A percentile compares a stretch with the other conserved stretches of the same genome.
These are phyloP conservation scores for Camelina hispida DNA, from an alignment of 345 rosid species.

Conservation along the genomic window DNA sequence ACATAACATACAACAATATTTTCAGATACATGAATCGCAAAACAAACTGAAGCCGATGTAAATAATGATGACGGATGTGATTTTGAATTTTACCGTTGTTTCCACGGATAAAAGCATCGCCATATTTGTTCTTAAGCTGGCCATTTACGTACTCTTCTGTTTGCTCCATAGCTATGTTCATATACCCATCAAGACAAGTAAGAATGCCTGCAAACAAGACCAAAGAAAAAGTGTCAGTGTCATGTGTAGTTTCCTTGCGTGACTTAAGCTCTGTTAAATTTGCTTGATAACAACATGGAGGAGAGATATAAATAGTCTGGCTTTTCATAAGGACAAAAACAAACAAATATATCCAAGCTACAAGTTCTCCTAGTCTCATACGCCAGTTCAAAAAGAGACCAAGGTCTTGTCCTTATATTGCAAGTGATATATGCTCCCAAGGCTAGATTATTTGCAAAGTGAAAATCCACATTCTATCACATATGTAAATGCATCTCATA, in stretches of 20 bases:
- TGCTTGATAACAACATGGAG: neutral
- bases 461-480: neutral
- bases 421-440: constrained; percentile 1
- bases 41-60: neutral
- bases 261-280: neutral
- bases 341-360: neutral
- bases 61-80: neutral
- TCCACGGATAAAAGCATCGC: constrained; percentile 88
- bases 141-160: constrained; percentile 89
- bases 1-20: neutral
- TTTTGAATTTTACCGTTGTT: constrained; percentile 57
- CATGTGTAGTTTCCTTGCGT: neutral
- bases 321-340: neutral
- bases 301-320: neutral
- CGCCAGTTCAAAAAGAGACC: neutral
- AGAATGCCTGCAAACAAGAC: constrained; percentile 86
- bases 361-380: neutral
- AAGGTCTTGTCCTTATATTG: neutral
- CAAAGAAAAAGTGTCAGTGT: neutral
- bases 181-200: constrained; percentile 92
- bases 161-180: constrained; percentile 98
- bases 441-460: neutral
- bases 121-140: constrained; percentile 82
- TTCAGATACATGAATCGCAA: neutral
- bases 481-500: neutral